phyloP scores from a whole-genome alignment of 768 basidiomycete genomes.

The Mycena metata region DNA sequence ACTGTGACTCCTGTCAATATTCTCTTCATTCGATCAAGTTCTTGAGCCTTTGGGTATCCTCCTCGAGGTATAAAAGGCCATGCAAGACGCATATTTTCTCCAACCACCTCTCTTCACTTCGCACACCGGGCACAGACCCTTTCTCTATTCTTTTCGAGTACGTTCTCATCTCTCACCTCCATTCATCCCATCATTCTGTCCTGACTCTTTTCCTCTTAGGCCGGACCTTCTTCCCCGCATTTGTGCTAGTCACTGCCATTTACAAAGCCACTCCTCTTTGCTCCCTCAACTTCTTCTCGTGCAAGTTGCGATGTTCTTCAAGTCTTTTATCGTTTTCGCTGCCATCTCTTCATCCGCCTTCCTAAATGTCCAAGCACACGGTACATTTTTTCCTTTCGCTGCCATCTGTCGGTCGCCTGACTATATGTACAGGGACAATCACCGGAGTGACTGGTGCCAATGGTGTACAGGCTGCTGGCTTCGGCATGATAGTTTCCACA shows the following conservation, averaged over 20 bases:
- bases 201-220: too few species aligned
- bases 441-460: too few species aligned
- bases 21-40: conserved; percentile 8
- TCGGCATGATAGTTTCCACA: neutral
- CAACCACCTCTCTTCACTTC: conserved; percentile 32
- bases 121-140: conserved; percentile 26
- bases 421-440: conserved; percentile 15
- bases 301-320: conserved; percentile 35
- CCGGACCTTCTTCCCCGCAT: too few species aligned
- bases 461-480: conserved; percentile 25
- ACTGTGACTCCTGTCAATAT: conserved; percentile 12
- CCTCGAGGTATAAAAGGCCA: too few species aligned
- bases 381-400: conserved; percentile 17
- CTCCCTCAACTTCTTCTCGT: conserved; percentile 18
- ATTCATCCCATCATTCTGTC: too few species aligned
- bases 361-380: too few species aligned
- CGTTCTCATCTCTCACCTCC: too few species aligned
- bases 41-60: too few species aligned
- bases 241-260: conserved; percentile 27
- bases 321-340: too few species aligned
- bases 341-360: too few species aligned
- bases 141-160: conserved; percentile 15
- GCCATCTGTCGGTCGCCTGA: neutral
- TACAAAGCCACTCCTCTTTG: conserved; percentile 7
- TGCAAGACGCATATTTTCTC: neutral